phyloP scores from a whole-genome alignment of 2,329 filamentous ascomycete species.

The Lachnellula suecica region DNA sequence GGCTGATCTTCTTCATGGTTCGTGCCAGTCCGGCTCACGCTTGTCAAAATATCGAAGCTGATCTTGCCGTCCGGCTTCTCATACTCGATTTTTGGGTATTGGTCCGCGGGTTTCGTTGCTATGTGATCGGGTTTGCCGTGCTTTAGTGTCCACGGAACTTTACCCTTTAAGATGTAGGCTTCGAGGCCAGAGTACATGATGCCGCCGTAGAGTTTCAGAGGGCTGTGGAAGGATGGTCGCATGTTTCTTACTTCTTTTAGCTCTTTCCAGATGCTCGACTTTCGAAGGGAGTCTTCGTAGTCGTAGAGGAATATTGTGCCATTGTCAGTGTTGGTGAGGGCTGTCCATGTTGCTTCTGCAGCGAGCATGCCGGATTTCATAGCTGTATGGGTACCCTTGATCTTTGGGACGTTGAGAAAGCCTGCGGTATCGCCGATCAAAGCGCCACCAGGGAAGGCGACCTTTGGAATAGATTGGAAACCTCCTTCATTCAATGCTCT shows the following conservation, averaged over 20 bases:
- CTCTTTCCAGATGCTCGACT: constrained; percentile 90
- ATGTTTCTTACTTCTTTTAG: constrained; percentile 96
- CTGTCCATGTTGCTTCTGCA: constrained; percentile 83
- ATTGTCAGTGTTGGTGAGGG: constrained; percentile 57
- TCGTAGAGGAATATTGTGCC: constrained; percentile 88
- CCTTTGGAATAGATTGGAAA: constrained; percentile 96
- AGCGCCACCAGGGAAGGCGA: constrained; percentile 92
- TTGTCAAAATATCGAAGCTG: constrained; percentile 93
- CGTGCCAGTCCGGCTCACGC: constrained; percentile 90
- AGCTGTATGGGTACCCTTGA: constrained; percentile 96
- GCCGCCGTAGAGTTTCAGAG: constrained; percentile 85
- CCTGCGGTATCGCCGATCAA: constrained; percentile 95
- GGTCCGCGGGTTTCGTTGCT: constrained; percentile 75
- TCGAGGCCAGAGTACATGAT: constrained; percentile 92
- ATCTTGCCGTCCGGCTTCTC: constrained; percentile 95
- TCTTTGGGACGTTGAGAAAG: constrained; percentile 96
- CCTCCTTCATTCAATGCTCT: constrained; percentile 91
- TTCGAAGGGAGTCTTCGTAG: constrained; percentile 86
- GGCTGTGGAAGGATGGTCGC: constrained; percentile 88
- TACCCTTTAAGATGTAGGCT: constrained; percentile 82
- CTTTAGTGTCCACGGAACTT: constrained; percentile 86
- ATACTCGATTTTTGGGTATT: constrained; percentile 89
- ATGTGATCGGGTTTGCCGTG: constrained; percentile 77
- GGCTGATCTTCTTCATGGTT: constrained; percentile 99
- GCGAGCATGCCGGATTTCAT: constrained; percentile 98